Conservation (phyloP, 495 filamentous ascomycete genomes). For the Neurospora discreta region DNA sequence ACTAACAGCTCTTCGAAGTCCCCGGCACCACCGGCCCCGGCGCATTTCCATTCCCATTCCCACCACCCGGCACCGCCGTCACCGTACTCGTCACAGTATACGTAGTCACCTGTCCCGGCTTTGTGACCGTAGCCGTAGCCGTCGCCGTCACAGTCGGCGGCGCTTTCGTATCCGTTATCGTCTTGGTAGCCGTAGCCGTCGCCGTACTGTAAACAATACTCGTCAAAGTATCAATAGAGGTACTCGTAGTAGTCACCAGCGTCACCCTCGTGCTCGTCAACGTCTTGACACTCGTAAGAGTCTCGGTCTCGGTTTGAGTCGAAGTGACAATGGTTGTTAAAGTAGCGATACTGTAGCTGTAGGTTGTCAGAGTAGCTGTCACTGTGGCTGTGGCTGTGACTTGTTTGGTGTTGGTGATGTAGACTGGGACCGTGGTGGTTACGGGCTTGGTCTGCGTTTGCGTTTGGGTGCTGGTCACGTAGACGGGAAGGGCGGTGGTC, state of each 20-base stretch:
- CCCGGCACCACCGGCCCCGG: conserved; percentile 12
- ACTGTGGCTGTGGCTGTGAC: background rate
- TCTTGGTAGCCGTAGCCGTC: background rate
- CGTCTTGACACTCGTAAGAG: background rate
- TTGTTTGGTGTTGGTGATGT: background rate
- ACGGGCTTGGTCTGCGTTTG: no score
- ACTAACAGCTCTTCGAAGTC: conserved; percentile 15
- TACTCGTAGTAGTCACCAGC: background rate
- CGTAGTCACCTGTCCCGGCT: background rate
- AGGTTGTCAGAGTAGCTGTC: background rate
- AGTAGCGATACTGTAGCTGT: background rate
- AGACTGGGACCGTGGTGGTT: background rate
- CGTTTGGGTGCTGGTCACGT: background rate
- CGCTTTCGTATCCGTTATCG: background rate
- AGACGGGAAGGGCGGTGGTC: background rate
- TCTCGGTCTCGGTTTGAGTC: no score
- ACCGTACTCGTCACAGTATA: background rate
- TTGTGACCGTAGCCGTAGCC: accelerated
- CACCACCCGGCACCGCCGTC: background rate
- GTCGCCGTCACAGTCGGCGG: background rate
- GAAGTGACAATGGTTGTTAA: background rate
- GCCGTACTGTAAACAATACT: background rate
- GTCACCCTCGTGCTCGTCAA: background rate
- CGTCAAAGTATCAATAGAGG: background rate
- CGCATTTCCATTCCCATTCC: background rate